phyloP scores from a whole-genome alignment of 129 eudicot genomes.

The Saposhnikovia divaricata region DNA sequence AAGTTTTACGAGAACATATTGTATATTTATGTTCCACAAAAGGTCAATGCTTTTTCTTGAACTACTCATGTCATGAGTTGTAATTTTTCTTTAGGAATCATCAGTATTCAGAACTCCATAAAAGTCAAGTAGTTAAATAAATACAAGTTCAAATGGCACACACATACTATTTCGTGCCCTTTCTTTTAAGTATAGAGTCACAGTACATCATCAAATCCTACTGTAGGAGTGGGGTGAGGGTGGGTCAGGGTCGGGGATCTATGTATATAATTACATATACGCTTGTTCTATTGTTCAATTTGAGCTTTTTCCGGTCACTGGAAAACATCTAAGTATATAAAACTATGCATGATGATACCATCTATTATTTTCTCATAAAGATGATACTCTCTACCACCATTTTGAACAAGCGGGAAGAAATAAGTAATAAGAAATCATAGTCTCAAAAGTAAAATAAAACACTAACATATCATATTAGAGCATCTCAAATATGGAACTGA shows the following conservation, averaged over 20 bases:
- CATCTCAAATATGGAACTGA: constrained; percentile 16
- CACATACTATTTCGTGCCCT: background rate
- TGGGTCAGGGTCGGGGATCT: background rate
- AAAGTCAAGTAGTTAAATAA: background rate
- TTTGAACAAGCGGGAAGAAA: constrained; percentile 7
- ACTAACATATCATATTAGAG: background rate
- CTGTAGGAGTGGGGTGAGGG: background rate
- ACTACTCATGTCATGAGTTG: background rate
- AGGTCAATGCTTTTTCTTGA: background rate
- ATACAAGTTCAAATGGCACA: background rate
- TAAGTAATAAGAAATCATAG: background rate
- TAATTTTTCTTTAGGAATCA: background rate
- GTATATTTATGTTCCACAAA: background rate
- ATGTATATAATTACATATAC: background rate
- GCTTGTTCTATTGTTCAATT: background rate
- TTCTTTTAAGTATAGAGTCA: background rate
- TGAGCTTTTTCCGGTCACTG: background rate
- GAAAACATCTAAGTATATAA: background rate
- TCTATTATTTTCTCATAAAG: background rate
- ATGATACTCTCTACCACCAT: background rate
- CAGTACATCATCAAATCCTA: background rate
- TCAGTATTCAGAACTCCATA: background rate
- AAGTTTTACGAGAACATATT: background rate
- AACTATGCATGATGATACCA: background rate
- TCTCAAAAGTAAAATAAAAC: background rate